Evolutionary conservation across 106 monocot species (phyloP), one percentile per base, ranked within the genome.

Genomic region (Posidonia australis): DNA sequence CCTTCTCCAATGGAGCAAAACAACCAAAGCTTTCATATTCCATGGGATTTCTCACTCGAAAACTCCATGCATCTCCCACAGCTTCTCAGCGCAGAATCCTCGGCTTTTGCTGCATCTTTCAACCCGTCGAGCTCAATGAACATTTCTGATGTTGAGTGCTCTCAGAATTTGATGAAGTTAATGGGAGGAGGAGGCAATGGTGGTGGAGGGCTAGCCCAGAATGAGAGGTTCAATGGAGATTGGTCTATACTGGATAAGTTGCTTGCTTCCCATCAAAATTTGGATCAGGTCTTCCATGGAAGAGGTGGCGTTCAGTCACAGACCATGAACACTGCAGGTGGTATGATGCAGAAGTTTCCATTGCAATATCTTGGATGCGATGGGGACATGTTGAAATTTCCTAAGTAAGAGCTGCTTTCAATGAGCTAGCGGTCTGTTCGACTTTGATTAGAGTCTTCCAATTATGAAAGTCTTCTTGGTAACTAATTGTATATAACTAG

Each of bases 191-290:
- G 23, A 1, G 59, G 31, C 31, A 68, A 67, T 2, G 66, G 63
- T 1, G 46, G 68, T 11, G 59, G 46, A 3, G 42, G 10, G 72
- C 41, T 44, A 23, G 16, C 30, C 12, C 72, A 44, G 44, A 42
- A 69, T 5, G 63, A 72, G 54, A 72, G 54, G 44, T 63, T 72
- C 16, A 45, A 44, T 30, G 72, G 51, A 16, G 92, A 92, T 60
- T 87, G 86, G 92, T 92, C 92, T 0, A 84, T 87, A 46, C 61
- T 92, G 62, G 92, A 92, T 69, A 92, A 87, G 82, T 77, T 92
- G 29, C 76, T 92, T 1, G 76, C 84, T 5, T 84, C 87, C 10
- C 84, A 92, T 70, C 92, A 92, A 22, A 87, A 78, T 65, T 54
- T 82, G 22, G 87, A 92, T 27, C 87, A 92, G 61, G 25, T 91